Evolutionary conservation across 768 basidiomycete species (phyloP).

Genomic region (Phylloporus arenicola): DNA sequence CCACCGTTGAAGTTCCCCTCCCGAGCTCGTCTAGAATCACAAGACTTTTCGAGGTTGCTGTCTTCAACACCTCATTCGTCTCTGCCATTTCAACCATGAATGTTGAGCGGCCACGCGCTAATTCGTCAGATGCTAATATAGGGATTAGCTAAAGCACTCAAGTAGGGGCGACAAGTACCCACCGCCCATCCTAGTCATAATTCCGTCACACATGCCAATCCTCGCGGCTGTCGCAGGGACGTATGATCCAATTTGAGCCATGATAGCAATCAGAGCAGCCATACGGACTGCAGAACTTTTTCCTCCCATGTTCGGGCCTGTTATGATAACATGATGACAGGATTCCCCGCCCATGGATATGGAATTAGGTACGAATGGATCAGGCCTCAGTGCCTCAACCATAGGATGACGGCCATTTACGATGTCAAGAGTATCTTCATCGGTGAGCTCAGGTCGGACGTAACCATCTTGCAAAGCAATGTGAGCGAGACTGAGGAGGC

Average conservation of each 20-base stretch:
- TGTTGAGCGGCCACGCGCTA: conserved; percentile 81
- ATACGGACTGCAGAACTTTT: conserved; percentile 83
- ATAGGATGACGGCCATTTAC: conserved; percentile 89
- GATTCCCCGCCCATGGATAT: conserved; percentile 54
- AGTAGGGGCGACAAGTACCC: conserved; percentile 17
- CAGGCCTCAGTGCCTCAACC: conserved; percentile 70
- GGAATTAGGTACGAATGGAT: conserved; percentile 85
- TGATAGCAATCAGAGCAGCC: conserved; percentile 69
- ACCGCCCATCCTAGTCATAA: conserved; percentile 90
- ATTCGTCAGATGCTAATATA: conserved; percentile 72
- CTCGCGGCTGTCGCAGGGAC: conserved; percentile 76
- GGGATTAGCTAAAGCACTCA: neutral
- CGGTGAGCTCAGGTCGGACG: conserved; percentile 68
- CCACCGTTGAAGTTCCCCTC: conserved; percentile 87
- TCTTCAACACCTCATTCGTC: conserved; percentile 81
- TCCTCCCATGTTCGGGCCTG: conserved; percentile 83
- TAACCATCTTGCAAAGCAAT: conserved; percentile 76
- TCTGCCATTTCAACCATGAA: conserved; percentile 98
- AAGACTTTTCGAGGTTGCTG: conserved; percentile 68
- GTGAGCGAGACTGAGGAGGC: conserved; percentile 76
- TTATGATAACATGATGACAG: conserved; percentile 63
- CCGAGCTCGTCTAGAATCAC: conserved; percentile 91
- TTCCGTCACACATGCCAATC: conserved; percentile 76
- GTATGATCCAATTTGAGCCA: conserved; percentile 87
- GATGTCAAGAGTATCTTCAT: conserved; percentile 65